These are phyloP conservation scores for Panicum miliaceum DNA, from an alignment of 176 grass and related monocot genomes.

Conservation along the genomic window DNA sequence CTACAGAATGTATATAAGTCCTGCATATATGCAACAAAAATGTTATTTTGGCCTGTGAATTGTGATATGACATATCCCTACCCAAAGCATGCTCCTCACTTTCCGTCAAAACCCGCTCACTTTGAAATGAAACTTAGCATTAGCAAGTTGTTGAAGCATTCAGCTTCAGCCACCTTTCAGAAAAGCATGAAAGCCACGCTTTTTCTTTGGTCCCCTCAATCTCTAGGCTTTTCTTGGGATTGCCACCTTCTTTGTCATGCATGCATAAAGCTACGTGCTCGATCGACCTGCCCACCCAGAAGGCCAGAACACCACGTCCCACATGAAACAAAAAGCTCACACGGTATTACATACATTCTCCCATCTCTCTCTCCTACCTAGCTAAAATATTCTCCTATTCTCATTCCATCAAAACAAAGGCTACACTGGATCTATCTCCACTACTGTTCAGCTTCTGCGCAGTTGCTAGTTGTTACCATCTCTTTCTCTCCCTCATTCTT, in stretches of 20 bases:
- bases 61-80: not conserved
- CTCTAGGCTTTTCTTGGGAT: constrained; percentile 52
- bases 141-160: constrained; percentile 10
- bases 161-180: constrained; percentile 35
- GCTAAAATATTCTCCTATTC: constrained; percentile 41
- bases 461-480: constrained; percentile 1
- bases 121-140: not conserved
- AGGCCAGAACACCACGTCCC: constrained; percentile 23
- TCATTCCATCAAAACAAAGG: constrained; percentile 30
- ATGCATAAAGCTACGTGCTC: constrained; percentile 50
- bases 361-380: not conserved
- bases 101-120: not conserved
- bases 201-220: constrained; percentile 43
- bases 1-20: not conserved
- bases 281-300: not conserved
- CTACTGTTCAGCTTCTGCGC: not conserved
- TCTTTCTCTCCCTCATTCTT: not conserved
- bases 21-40: not conserved
- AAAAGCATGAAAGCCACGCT: constrained; percentile 32
- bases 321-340: constrained; percentile 62
- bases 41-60: not conserved
- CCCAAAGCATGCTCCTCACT: not conserved
- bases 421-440: not conserved
- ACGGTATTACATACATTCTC: constrained; percentile 34
- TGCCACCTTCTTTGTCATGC: constrained; percentile 35